Conservation (phyloP, 2,329 filamentous ascomycete species). For the Cladophialophora chaetospira region DNA sequence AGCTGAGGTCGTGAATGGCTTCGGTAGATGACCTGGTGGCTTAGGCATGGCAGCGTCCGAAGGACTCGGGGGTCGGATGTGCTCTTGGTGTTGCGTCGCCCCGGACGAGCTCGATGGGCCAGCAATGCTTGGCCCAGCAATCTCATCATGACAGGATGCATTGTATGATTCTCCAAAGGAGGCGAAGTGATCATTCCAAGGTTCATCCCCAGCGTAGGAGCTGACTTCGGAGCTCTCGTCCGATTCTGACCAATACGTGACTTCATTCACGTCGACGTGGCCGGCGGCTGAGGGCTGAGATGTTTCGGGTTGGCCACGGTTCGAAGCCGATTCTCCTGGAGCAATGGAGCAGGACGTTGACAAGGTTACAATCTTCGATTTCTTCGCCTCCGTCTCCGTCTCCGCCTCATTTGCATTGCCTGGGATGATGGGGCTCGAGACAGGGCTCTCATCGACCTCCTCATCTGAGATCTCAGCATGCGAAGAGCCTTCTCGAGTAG, state of each 20-base stretch:
- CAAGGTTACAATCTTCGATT: neutral
- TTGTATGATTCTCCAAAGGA: neutral
- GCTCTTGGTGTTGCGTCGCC: neutral
- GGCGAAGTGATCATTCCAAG: neutral
- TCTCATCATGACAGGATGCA: neutral
- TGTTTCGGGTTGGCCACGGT: neutral
- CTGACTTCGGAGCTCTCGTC: neutral
- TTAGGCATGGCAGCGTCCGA: slow-evolving; percentile 45
- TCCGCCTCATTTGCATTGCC: neutral
- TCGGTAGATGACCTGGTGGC: slow-evolving; percentile 9
- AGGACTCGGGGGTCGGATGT: slow-evolving; percentile 38
- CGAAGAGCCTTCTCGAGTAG: slow-evolving; percentile 17
- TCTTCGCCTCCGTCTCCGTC: neutral
- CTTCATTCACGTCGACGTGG: neutral
- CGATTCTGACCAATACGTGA: neutral
- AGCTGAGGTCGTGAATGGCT: neutral
- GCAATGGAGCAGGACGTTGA: neutral
- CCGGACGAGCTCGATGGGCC: neutral
- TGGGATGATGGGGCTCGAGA: slow-evolving; percentile 19
- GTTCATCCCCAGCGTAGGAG: slow-evolving; percentile 4
- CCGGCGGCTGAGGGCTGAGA: neutral
- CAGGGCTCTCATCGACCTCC: slow-evolving; percentile 24
- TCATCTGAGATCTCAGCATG: slow-evolving; percentile 6
- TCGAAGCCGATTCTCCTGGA: neutral
- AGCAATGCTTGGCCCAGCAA: neutral